These are phyloP conservation scores for Hygrocybe punicea DNA, from an alignment of 768 basidiomycete species.

Conservation along the genomic window DNA sequence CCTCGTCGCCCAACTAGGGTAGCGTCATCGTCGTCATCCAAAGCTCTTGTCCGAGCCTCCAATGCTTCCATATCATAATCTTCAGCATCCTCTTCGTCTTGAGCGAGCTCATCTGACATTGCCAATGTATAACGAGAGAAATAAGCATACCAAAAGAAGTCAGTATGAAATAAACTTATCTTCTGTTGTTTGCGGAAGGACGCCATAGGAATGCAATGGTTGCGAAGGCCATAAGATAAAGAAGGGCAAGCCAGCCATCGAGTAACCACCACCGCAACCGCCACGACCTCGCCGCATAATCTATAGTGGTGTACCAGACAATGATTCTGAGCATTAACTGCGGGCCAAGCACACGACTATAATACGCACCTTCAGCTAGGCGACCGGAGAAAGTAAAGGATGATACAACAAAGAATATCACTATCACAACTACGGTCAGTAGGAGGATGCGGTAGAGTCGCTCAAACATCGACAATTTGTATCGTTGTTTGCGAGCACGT, in stretches of 20 bases:
- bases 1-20: conserved; percentile 66
- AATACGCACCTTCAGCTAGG: conserved; percentile 71
- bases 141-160: conserved; percentile 22
- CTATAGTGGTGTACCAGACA: background rate
- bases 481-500: conserved; percentile 77
- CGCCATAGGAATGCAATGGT: conserved; percentile 90
- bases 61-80: conserved; percentile 85
- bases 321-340: background rate
- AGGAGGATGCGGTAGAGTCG: conserved; percentile 82
- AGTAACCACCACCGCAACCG: conserved; percentile 91
- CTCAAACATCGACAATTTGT: conserved; percentile 87
- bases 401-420: conserved; percentile 89
- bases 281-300: conserved; percentile 88
- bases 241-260: conserved; percentile 88
- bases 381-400: conserved; percentile 89
- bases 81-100: conserved; percentile 91
- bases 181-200: conserved; percentile 83
- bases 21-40: conserved; percentile 62
- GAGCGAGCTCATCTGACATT: conserved; percentile 95
- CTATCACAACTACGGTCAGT: conserved; percentile 74
- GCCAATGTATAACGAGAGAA: conserved; percentile 61
- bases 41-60: conserved; percentile 48
- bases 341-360: conserved; percentile 3
- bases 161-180: conserved; percentile 50
- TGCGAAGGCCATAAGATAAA: conserved; percentile 79